Conservation (phyloP, 768 basidiomycete genomes). For the Gymnopilus dilepis region DNA sequence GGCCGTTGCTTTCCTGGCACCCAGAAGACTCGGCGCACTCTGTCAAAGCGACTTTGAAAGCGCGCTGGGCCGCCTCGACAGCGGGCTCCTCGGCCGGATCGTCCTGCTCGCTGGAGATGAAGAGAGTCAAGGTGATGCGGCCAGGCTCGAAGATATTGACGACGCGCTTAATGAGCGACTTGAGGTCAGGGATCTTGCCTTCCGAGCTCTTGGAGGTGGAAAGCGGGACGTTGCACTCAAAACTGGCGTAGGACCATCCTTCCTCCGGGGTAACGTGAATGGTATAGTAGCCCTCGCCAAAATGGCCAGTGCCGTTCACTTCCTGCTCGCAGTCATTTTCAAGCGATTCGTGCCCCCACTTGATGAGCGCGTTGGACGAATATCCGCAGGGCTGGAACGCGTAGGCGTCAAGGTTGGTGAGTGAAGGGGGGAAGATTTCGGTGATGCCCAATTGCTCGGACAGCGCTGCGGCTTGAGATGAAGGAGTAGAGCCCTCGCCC, state of each 20-base stretch:
- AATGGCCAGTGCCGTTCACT: constrained; percentile 24
- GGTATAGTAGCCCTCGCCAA: constrained; percentile 92
- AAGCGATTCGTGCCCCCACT: constrained; percentile 53
- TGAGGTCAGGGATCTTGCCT: constrained; percentile 69
- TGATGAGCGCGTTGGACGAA: constrained; percentile 88
- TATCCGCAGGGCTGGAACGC: constrained; percentile 96
- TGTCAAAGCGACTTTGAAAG: constrained; percentile 71
- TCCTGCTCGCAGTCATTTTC: constrained; percentile 24
- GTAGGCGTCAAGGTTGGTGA: constrained; percentile 90
- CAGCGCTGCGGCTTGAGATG: constrained; percentile 60
- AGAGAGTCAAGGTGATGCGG: constrained; percentile 84
- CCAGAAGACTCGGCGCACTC: constrained; percentile 22
- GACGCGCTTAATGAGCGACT: constrained; percentile 84
- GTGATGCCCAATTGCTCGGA: constrained; percentile 80
- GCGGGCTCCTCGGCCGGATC: constrained; percentile 52
- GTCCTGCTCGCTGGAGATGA: constrained; percentile 75
- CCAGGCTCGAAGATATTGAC: constrained; percentile 93
- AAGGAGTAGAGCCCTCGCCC: constrained; percentile 44
- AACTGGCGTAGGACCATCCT: constrained; percentile 98
- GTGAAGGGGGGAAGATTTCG: constrained; percentile 76
- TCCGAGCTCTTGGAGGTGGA: constrained; percentile 38
- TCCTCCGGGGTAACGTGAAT: constrained; percentile 99
- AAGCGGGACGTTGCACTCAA: constrained; percentile 96
- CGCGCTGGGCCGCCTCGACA: constrained; percentile 74
- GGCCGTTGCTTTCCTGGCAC: neutral